Conservation (phyloP, 2,329 filamentous ascomycete genomes). For the Aureobasidium sp. region DNA sequence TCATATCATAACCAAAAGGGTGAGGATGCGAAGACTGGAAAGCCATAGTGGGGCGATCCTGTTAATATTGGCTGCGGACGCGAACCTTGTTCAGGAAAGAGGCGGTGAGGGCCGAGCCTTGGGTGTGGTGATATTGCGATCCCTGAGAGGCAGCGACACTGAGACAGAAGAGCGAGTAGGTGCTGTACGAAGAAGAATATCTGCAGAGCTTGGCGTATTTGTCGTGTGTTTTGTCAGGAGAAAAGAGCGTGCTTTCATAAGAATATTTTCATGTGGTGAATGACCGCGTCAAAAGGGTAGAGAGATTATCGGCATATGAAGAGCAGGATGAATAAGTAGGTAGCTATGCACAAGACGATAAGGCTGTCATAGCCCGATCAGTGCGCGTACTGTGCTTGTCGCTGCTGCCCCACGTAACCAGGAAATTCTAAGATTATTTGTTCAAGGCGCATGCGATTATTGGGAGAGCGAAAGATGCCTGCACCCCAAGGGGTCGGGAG, state of each 20-base stretch:
- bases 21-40: not conserved
- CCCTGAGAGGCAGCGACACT: not conserved
- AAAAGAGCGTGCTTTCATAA: conserved; percentile 13
- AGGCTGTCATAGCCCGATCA: conserved; percentile 4
- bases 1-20: conserved; percentile 9
- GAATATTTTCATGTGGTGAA: not conserved
- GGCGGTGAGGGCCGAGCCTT: not conserved
- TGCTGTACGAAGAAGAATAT: not conserved
- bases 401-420: conserved; percentile 10
- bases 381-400: not conserved
- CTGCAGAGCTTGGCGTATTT: not conserved
- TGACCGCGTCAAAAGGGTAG: conserved; percentile 8
- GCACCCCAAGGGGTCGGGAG: not conserved
- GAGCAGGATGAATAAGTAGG: conserved; percentile 4
- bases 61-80: conserved; percentile 3
- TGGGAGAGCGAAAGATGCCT: not conserved
- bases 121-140: not conserved
- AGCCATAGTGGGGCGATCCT: conserved; percentile 1
- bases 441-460: not conserved
- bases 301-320: conserved; percentile 10
- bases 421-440: not conserved
- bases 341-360: conserved; percentile 3
- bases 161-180: not conserved
- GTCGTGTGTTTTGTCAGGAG: not conserved
- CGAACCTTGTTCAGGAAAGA: conserved; percentile 1